These are phyloP conservation scores for Erodium trifolium DNA, from an alignment of 441 rosid species.

Conservation along the genomic window DNA sequence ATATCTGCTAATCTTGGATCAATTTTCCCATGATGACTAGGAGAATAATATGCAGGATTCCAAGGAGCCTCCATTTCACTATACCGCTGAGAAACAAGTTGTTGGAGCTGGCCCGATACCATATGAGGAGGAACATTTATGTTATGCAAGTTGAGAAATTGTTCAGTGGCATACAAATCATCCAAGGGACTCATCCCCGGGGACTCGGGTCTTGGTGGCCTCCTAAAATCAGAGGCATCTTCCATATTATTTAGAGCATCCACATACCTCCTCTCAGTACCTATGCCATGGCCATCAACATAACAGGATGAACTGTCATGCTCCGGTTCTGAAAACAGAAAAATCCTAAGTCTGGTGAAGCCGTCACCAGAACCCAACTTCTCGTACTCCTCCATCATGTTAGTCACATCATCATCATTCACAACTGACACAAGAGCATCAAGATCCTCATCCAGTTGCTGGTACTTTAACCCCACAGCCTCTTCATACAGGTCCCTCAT, in stretches of 20 bases:
- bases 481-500: constrained; percentile 88
- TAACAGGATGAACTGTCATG: constrained; percentile 52
- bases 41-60: constrained; percentile 85
- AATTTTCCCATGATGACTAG: constrained; percentile 66
- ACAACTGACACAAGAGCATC: too few relatives aligned
- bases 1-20: constrained; percentile 64
- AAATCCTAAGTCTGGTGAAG: constrained; percentile 81
- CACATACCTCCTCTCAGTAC: constrained; percentile 37
- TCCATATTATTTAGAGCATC: constrained; percentile 49
- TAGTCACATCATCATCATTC: too few relatives aligned
- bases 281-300: constrained; percentile 73
- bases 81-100: constrained; percentile 41
- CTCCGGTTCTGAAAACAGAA: constrained; percentile 62
- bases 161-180: constrained; percentile 50
- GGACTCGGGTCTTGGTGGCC: constrained; percentile 49
- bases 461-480: constrained; percentile 69
- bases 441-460: constrained; percentile 70
- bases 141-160: constrained; percentile 57
- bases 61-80: constrained; percentile 71
- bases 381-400: constrained; percentile 17
- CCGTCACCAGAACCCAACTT: constrained; percentile 87
- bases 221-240: constrained; percentile 59
- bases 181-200: constrained; percentile 42
- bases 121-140: constrained; percentile 49
- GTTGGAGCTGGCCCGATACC: constrained; percentile 36